phyloP scores from a whole-genome alignment of 371 early-diverging fungal species.

The Mortierella sp. region DNA sequence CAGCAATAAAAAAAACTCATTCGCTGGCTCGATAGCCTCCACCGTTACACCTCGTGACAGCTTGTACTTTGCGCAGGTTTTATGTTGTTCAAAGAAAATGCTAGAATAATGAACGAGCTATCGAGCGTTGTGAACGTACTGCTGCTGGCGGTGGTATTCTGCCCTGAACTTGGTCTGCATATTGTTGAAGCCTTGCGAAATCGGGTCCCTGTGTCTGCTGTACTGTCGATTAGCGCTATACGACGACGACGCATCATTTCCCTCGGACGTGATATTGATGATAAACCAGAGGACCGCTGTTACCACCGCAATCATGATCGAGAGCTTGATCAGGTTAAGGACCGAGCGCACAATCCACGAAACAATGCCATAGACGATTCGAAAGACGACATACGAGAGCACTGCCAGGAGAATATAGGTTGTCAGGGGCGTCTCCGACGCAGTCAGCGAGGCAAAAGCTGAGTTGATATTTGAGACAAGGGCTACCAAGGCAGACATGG shows the following conservation, averaged over 20 bases:
- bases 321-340: constrained; percentile 38
- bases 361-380: constrained; percentile 36
- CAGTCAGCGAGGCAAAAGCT: constrained; percentile 26
- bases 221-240: constrained; percentile 6
- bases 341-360: constrained; percentile 45
- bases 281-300: constrained; percentile 39
- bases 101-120: neutral
- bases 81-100: too few relatives aligned
- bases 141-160: constrained; percentile 46
- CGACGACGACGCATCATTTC: neutral
- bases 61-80: too few relatives aligned
- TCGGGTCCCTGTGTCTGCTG: constrained; percentile 34
- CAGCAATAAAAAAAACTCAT: too few relatives aligned
- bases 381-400: constrained; percentile 36
- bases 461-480: constrained; percentile 33
- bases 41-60: too few relatives aligned
- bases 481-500: constrained; percentile 21
- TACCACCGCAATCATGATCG: constrained; percentile 37
- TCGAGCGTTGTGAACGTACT: constrained; percentile 19
- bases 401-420: constrained; percentile 39
- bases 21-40: too few relatives aligned
- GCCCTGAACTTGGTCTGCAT: constrained; percentile 37
- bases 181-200: constrained; percentile 15
- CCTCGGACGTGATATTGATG: constrained; percentile 23
- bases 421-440: constrained; percentile 35